Percentiles rank a stretch among this genome's conserved stretches.
phyloP scores from a whole-genome alignment of 176 grass and related monocot species.

The Eremochloa ophiuroides region DNA sequence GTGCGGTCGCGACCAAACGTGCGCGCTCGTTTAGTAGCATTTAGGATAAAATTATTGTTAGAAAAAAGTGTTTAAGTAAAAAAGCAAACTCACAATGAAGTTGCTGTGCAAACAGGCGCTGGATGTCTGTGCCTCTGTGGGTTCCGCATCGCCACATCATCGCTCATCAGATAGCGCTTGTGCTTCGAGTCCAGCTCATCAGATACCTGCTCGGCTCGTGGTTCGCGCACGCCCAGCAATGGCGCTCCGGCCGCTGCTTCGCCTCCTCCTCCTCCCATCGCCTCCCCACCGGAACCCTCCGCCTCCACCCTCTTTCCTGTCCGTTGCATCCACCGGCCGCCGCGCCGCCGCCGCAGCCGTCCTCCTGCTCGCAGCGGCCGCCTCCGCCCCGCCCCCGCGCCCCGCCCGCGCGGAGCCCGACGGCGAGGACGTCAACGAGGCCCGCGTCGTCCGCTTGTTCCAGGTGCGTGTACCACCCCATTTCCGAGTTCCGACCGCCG shows the following conservation, averaged over 20 bases:
- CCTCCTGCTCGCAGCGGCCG: constrained; percentile 10
- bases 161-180: constrained; percentile 21
- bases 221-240: not conserved
- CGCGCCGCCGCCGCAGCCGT: constrained; percentile 16
- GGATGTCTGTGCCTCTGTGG: no score
- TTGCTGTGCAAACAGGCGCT: no score
- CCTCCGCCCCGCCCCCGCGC: not conserved
- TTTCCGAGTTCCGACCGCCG: no score
- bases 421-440: constrained; percentile 41
- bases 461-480: not conserved
- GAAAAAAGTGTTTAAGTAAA: no score
- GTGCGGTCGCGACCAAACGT: no score
- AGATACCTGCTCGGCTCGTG: not conserved
- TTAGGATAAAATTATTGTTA: no score
- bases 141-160: not conserved
- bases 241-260: constrained; percentile 34
- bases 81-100: no score
- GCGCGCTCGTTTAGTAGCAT: no score
- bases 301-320: not conserved
- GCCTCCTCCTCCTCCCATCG: constrained; percentile 24
- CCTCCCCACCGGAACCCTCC: not conserved
- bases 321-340: not conserved
- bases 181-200: not conserved
- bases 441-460: constrained; percentile 42
- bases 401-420: constrained; percentile 12